Conservation (phyloP, 306 rosid genomes). For the Trichosanthes cucumerina region DNA sequence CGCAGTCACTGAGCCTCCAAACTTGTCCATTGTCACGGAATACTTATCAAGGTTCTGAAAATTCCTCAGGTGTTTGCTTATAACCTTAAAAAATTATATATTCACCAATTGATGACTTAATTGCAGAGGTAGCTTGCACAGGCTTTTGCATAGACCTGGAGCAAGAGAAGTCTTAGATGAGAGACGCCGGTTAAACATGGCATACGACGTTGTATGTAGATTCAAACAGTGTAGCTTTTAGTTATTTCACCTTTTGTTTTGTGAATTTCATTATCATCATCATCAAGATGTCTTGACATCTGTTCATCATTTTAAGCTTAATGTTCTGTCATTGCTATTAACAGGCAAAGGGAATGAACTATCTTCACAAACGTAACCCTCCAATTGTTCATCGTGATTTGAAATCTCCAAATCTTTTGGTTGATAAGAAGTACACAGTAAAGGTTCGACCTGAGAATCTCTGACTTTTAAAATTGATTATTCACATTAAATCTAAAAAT, state of each 20-base stretch:
- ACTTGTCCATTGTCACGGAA: conserved; percentile 94
- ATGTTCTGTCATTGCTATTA: neutral
- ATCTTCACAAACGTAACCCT: conserved; percentile 91
- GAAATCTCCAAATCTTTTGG: conserved; percentile 96
- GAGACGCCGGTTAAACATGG: conserved; percentile 87
- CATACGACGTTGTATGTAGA: conserved; percentile 78
- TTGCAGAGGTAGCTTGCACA: conserved; percentile 95
- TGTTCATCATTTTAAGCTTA: neutral
- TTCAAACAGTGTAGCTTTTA: neutral
- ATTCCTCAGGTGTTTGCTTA: neutral
- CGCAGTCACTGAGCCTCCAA: conserved; percentile 95
- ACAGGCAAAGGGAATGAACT: conserved; percentile 98
- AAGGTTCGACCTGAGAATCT: conserved; percentile 38
- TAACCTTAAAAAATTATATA: neutral
- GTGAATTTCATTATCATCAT: neutral
- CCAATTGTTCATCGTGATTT: conserved; percentile 96
- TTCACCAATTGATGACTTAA: conserved; percentile 13
- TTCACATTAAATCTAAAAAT: neutral
- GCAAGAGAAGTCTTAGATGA: conserved; percentile 79
- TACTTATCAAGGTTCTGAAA: conserved; percentile 75
- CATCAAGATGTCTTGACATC: neutral
- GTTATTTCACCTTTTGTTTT: neutral
- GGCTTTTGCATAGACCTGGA: conserved; percentile 78
- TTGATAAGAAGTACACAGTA: conserved; percentile 91
- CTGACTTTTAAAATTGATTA: neutral